Conservation (phyloP, 2,329 filamentous ascomycete species). For the Fusarium staphyleae region DNA sequence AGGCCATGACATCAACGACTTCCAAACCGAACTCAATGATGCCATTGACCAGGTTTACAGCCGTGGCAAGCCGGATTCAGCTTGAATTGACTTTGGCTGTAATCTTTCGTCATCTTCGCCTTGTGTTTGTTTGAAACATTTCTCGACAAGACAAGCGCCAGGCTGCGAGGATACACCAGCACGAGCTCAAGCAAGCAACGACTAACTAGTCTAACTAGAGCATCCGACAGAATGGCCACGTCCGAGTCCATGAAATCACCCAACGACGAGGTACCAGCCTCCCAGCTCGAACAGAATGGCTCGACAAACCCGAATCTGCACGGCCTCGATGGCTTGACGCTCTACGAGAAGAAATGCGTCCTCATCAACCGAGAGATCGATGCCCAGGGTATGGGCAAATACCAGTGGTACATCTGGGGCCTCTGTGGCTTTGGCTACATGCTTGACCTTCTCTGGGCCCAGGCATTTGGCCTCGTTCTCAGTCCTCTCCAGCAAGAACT, state of each 20-base stretch:
- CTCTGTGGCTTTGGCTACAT: slow-evolving; percentile 63
- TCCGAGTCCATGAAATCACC: not conserved
- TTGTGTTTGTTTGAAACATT: not conserved
- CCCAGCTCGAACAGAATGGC: slow-evolving; percentile 1
- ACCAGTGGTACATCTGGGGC: slow-evolving; percentile 60
- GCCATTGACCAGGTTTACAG: not conserved
- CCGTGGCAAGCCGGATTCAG: too few relatives aligned
- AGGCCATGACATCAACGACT: slow-evolving; percentile 29
- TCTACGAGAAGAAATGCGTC: slow-evolving; percentile 48
- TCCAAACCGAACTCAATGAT: not conserved
- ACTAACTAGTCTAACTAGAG: too few relatives aligned
- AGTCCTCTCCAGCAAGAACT: slow-evolving; percentile 63
- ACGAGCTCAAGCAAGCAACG: not conserved
- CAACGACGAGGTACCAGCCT: not conserved
- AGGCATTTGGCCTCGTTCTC: slow-evolving; percentile 63
- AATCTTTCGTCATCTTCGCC: not conserved
- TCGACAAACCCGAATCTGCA: not conserved
- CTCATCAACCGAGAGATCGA: slow-evolving; percentile 56
- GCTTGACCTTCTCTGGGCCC: slow-evolving; percentile 64
- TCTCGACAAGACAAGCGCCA: not conserved
- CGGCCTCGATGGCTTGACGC: slow-evolving; percentile 37
- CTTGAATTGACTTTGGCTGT: too few relatives aligned
- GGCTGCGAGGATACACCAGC: not conserved
- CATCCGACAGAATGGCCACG: not conserved
- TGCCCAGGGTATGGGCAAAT: slow-evolving; percentile 58